Evolutionary conservation across 164 flowering plant species (phyloP).

Genomic region (Vitis riparia): DNA sequence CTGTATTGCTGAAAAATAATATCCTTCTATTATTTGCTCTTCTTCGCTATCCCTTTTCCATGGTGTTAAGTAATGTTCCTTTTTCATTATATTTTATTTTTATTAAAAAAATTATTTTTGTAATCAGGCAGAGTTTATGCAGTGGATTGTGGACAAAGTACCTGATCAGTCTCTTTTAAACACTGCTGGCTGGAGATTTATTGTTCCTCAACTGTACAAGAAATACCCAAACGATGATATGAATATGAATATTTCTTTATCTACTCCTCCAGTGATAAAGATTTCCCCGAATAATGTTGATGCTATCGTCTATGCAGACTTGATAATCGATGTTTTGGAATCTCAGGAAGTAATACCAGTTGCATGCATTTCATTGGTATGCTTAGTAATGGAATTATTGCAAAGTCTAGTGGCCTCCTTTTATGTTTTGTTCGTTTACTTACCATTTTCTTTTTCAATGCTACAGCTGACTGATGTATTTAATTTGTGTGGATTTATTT

Average conservation of each 20-base stretch:
- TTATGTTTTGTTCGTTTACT: neutral
- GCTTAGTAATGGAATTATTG: slow-evolving; percentile 16
- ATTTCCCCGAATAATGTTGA: slow-evolving; percentile 47
- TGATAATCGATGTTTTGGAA: slow-evolving; percentile 75
- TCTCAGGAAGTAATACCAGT: slow-evolving; percentile 64
- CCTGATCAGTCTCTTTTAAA: slow-evolving; percentile 85
- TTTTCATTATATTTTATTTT: neutral
- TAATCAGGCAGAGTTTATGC: slow-evolving; percentile 71
- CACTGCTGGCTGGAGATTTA: slow-evolving; percentile 88
- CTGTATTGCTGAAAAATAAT: neutral
- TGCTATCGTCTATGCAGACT: slow-evolving; percentile 57
- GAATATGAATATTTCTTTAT: slow-evolving; percentile 65
- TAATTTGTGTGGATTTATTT: too few relatives aligned
- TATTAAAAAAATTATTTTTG: slow-evolving; percentile 4
- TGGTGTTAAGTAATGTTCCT: neutral
- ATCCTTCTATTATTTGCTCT: neutral
- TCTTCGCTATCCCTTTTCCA: neutral
- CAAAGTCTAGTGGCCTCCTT: neutral
- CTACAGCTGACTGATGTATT: too few relatives aligned
- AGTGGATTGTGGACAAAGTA: slow-evolving; percentile 77
- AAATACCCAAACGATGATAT: slow-evolving; percentile 86
- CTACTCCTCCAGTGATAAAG: slow-evolving; percentile 63
- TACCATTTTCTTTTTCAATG: too few relatives aligned
- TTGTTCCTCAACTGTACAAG: slow-evolving; percentile 85
- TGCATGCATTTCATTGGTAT: slow-evolving; percentile 83